Evolutionary conservation across 2,329 filamentous ascomycete species (phyloP).

Genomic region (Coniochaeta hoffmannii): DNA sequence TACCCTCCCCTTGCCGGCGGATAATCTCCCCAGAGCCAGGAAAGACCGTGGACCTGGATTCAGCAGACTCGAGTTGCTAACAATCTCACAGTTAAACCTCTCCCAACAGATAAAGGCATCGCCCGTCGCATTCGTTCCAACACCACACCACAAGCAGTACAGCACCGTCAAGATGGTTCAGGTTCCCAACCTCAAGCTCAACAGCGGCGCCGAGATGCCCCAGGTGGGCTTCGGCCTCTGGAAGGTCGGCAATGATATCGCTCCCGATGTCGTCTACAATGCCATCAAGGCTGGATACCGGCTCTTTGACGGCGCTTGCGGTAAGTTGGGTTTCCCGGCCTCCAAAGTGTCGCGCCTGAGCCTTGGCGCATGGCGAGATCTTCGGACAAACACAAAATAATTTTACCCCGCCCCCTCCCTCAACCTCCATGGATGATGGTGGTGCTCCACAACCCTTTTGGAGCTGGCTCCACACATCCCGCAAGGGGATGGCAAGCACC

Average conservation of each 20-base stretch:
- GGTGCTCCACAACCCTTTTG: not conserved
- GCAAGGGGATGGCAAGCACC: not conserved
- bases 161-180: not conserved
- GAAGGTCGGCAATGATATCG: slow-evolving; percentile 71
- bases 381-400: not conserved
- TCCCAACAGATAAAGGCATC: not conserved
- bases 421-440: not conserved
- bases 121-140: not conserved
- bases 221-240: slow-evolving; percentile 73
- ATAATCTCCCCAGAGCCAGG: not conserved
- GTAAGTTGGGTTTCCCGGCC: slow-evolving; percentile 29
- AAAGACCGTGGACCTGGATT: not conserved
- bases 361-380: too few relatives aligned
- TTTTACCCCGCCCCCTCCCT: slow-evolving; percentile 1
- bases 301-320: slow-evolving; percentile 52
- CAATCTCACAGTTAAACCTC: not conserved
- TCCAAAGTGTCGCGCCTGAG: not conserved
- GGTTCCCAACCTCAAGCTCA: slow-evolving; percentile 52
- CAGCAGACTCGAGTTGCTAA: not conserved
- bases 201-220: slow-evolving; percentile 62
- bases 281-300: slow-evolving; percentile 58
- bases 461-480: not conserved
- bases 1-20: not conserved
- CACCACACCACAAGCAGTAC: not conserved
- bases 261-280: slow-evolving; percentile 72